Evolutionary conservation across 2,329 filamentous ascomycete genomes (phyloP), one percentile per base, ranked within the genome.

Genomic region (Fusarium sp.): DNA sequence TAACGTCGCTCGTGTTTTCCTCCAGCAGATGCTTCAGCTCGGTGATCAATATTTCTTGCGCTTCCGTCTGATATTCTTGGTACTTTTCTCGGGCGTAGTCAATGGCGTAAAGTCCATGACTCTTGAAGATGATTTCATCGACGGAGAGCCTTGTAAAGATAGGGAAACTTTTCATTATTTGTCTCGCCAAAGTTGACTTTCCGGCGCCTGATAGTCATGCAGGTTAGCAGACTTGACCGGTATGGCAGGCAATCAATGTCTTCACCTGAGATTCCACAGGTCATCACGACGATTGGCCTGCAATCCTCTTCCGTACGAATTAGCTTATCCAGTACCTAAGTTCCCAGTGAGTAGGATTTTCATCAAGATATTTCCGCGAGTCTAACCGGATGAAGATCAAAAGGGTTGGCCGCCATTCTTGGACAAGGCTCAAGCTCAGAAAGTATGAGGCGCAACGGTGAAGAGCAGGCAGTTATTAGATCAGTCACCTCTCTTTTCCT

Each of bases 1-100:
- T 71, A n/a, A 81, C 66, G 48, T 82, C 77, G 6, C 50, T 72
- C 2, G 63, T 37, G 5, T 69, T 67, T 2, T 72, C 67, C 9
- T 73, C 39, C 2, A 77, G 39, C 0, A 80, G 66, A 6, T 35
- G 27, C 13, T 45, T 43, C 4, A 79, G 50, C 3, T 61, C 57
- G 13, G 41, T 14, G 1, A 66, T 16, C 2, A 68, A 32, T 5
- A 35, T 41, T 11, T 52, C 41, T 34, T 57, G 45, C 3, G 66
- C 66, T 35, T 68, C 62, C 1, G 14, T 3, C 2, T 66, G 66
- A 32, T 68, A 59, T 8, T 7, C 14, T 34, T 20, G 10, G 5
- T 68, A 68, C 7, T 30, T 13, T 8, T 54, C 52, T 16, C 14
- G 18, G 4, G 20, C 14, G 3, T 60, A 68, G n/a, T 66, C 41